Percentiles rank a stretch among this genome's conserved stretches.
Evolutionary conservation across 2,329 filamentous ascomycete genomes (phyloP).

Genomic region (Cadophora gregata): DNA sequence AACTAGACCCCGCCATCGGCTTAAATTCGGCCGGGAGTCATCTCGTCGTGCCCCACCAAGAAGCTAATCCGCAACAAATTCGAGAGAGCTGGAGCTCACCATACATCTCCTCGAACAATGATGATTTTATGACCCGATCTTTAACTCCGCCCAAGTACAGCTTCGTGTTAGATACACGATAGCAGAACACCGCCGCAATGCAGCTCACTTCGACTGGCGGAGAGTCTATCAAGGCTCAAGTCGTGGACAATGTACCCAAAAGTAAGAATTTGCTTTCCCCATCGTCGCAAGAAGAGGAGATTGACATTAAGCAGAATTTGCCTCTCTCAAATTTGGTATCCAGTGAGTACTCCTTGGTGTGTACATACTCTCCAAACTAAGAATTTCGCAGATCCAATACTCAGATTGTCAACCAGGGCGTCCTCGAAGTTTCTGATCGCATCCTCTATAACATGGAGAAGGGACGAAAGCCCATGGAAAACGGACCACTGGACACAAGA

Average conservation of each 20-base stretch:
- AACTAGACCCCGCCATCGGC: conserved; percentile 3
- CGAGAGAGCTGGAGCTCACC: conserved; percentile 9
- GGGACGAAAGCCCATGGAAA: conserved; percentile 73
- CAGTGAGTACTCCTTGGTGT: conserved; percentile 59
- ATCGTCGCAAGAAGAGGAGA: not conserved
- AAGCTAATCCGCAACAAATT: conserved; percentile 14
- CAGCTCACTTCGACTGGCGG: conserved; percentile 23
- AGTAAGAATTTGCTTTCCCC: conserved; percentile 20
- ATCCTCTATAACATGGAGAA: conserved; percentile 90
- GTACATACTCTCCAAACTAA: conserved; percentile 30
- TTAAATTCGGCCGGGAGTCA: not conserved
- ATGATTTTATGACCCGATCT: conserved; percentile 15
- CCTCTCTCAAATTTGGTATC: conserved; percentile 85
- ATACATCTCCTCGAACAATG: not conserved
- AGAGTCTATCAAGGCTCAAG: conserved; percentile 43
- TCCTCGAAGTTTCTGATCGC: conserved; percentile 92
- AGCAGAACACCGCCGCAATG: conserved; percentile 19
- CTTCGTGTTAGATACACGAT: not conserved
- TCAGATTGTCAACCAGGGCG: conserved; percentile 93
- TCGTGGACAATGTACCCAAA: conserved; percentile 69
- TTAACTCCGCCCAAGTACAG: not conserved
- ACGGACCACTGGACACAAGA: conserved; percentile 87
- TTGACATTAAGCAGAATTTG: conserved; percentile 46
- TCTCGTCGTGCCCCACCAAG: conserved; percentile 17
- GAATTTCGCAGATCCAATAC: conserved; percentile 72